Evolutionary conservation across 768 basidiomycete species (phyloP).

Genomic region (Filobasidium wieringae): DNA sequence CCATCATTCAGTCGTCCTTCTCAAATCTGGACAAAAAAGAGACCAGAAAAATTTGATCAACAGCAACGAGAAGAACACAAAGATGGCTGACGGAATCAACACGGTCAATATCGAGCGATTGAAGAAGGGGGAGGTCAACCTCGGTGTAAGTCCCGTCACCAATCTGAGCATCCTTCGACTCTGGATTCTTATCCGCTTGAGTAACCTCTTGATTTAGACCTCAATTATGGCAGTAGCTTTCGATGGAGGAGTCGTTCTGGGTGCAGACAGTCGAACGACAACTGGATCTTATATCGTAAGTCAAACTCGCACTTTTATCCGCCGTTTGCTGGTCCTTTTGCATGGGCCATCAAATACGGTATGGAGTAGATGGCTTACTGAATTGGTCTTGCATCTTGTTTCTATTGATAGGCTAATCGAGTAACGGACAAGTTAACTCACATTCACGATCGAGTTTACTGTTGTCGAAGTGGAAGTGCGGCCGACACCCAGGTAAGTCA

Average conservation of each 20-base stretch:
- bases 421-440: constrained; percentile 97
- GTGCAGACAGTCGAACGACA: constrained; percentile 93
- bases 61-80: no score
- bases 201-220: constrained; percentile 48
- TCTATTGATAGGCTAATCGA: constrained; percentile 63
- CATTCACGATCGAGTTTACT: constrained; percentile 96
- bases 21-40: no score
- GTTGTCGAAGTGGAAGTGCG: constrained; percentile 94
- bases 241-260: constrained; percentile 84
- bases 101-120: constrained; percentile 70
- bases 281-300: constrained; percentile 90
- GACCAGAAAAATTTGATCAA: no score
- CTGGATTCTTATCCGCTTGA: background rate
- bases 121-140: constrained; percentile 91
- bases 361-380: background rate
- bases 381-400: background rate
- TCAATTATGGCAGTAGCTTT: constrained; percentile 99
- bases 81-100: constrained; percentile 43
- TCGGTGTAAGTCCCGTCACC: constrained; percentile 56
- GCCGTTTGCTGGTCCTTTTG: background rate
- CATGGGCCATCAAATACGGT: background rate
- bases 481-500: constrained; percentile 72
- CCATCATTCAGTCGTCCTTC: no score
- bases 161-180: background rate
- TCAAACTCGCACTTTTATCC: constrained; percentile 1